A percentile compares a stretch with the other conserved stretches of the same genome.
Evolutionary conservation across 140 eudicot genomes (phyloP).

Genomic region (Bidens hawaiensis): DNA sequence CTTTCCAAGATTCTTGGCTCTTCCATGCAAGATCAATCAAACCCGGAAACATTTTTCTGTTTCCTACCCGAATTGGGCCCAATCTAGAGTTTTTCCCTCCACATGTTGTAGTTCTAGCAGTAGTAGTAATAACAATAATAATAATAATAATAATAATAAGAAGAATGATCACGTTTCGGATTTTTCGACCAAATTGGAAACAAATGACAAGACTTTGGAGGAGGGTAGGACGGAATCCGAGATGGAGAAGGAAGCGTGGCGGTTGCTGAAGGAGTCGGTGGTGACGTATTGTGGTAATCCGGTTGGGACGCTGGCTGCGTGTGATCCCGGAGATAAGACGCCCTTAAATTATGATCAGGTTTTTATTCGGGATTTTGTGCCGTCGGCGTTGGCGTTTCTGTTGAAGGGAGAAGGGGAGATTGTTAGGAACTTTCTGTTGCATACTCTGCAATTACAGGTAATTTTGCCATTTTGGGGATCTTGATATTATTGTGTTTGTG

Average conservation of each 20-base stretch:
- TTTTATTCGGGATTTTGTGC: slow-evolving; percentile 90
- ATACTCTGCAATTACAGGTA: slow-evolving; percentile 90
- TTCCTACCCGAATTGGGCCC: slow-evolving; percentile 35
- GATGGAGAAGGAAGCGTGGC: slow-evolving; percentile 84
- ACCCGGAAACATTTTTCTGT: slow-evolving; percentile 32
- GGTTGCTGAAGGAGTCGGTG: slow-evolving; percentile 57
- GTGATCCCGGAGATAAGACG: slow-evolving; percentile 64
- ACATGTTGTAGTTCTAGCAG: slow-evolving; percentile 13
- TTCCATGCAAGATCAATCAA: slow-evolving; percentile 15
- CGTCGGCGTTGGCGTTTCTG: slow-evolving; percentile 85
- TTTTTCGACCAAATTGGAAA: slow-evolving; percentile 41
- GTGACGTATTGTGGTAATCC: slow-evolving; percentile 87
- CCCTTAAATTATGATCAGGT: slow-evolving; percentile 88
- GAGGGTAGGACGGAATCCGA: slow-evolving; percentile 34
- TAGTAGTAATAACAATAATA: slow-evolving; percentile 9
- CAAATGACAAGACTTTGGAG: slow-evolving; percentile 55
- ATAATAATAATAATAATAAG: too few species aligned
- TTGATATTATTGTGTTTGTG: too few species aligned
- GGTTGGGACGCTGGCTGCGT: slow-evolving; percentile 84
- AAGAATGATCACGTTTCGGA: slow-evolving; percentile 18
- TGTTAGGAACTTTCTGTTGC: slow-evolving; percentile 71
- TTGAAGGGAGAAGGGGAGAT: slow-evolving; percentile 87
- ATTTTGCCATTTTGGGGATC: slow-evolving; percentile 2
- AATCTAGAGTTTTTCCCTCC: slow-evolving; percentile 35
- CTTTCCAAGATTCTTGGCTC: slow-evolving; percentile 26